A percentile compares a stretch with the other conserved stretches of the same genome.
phyloP scores from a whole-genome alignment of 345 rosid species.

The Diplotaxis tenuifolia region DNA sequence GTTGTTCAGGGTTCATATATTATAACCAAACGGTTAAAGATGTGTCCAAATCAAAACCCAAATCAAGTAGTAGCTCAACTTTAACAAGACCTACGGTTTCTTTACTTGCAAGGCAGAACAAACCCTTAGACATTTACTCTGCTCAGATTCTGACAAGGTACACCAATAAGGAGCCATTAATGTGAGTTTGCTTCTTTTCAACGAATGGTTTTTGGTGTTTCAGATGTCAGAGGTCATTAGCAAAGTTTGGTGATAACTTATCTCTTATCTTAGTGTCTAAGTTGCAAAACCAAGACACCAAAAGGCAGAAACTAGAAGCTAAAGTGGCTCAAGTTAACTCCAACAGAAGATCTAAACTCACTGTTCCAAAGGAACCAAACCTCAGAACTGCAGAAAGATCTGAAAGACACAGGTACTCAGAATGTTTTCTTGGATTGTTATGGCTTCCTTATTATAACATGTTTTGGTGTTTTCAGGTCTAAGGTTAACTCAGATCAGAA shows the following conservation, averaged over 20 bases:
- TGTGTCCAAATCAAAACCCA: slow-evolving; percentile 24
- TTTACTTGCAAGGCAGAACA: slow-evolving; percentile 76
- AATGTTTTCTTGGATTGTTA: background rate
- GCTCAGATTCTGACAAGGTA: slow-evolving; percentile 44
- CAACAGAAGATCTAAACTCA: slow-evolving; percentile 28
- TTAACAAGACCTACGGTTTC: slow-evolving; percentile 87
- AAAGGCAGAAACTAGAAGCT: slow-evolving; percentile 65
- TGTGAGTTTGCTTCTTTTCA: background rate
- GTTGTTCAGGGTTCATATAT: slow-evolving; percentile 32
- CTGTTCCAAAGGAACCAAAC: slow-evolving; percentile 36
- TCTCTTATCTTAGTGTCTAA: slow-evolving; percentile 39
- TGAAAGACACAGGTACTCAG: slow-evolving; percentile 25
- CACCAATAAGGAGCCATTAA: background rate
- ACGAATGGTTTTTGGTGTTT: background rate
- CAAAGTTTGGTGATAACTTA: slow-evolving; percentile 41
- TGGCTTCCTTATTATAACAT: background rate
- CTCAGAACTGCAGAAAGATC: slow-evolving; percentile 35
- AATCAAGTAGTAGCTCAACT: slow-evolving; percentile 46
- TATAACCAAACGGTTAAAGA: slow-evolving; percentile 32
- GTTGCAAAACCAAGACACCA: slow-evolving; percentile 46
- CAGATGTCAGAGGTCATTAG: slow-evolving; percentile 46
- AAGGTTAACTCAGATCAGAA: slow-evolving; percentile 25
- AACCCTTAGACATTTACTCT: slow-evolving; percentile 38
- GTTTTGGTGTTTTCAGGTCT: slow-evolving; percentile 26
- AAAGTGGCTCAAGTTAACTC: slow-evolving; percentile 17